Evolutionary conservation across 2,329 filamentous ascomycete species (phyloP).

Genomic region (Fragosphaeria purpurea): DNA sequence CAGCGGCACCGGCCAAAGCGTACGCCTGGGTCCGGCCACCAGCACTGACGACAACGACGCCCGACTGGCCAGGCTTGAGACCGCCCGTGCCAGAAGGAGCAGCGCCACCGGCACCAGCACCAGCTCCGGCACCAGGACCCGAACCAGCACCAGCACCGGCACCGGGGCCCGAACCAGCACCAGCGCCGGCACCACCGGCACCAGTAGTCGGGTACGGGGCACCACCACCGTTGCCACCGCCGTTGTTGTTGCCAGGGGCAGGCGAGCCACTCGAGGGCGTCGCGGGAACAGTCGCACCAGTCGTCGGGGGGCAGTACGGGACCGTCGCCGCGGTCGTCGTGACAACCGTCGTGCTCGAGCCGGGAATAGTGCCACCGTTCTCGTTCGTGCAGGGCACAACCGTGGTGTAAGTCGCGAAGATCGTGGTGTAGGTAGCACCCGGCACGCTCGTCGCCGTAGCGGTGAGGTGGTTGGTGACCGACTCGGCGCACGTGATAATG

Average conservation of each 20-base stretch:
- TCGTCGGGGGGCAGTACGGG: no score
- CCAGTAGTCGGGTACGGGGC: no score
- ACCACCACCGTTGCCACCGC: no score
- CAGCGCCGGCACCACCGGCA: neutral
- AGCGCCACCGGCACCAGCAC: conserved; percentile 14
- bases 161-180: neutral
- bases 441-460: conserved; percentile 24
- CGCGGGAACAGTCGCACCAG: conserved; percentile 30
- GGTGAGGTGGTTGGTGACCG: no score
- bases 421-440: conserved; percentile 32
- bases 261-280: conserved; percentile 10
- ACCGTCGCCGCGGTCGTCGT: conserved; percentile 35
- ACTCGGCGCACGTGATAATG: no score
- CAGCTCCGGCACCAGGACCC: conserved; percentile 5
- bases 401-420: conserved; percentile 40
- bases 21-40: conserved; percentile 25
- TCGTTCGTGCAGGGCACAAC: conserved; percentile 39
- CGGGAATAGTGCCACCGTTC: conserved; percentile 35
- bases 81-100: conserved; percentile 16
- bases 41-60: conserved; percentile 26
- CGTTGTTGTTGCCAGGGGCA: neutral
- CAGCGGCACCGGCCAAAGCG: conserved; percentile 33
- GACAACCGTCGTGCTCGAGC: conserved; percentile 38
- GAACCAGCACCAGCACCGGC: neutral
- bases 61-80: conserved; percentile 23